Evolutionary conservation across 1,139 yeast species (phyloP), one percentile per base, ranked within the genome.

Genomic region (Ashbya aceris): DNA sequence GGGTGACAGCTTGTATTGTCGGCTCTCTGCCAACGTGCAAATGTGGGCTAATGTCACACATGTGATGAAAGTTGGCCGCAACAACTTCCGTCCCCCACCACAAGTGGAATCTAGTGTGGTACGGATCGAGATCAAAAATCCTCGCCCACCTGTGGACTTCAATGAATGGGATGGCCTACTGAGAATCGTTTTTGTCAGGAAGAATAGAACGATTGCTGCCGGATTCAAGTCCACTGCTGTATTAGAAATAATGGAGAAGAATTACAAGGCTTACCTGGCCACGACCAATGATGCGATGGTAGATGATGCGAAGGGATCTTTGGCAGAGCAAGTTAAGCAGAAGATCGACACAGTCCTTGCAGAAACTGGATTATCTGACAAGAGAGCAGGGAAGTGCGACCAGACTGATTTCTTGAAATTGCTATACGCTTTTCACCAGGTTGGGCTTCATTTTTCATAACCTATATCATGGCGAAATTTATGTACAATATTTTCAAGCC

Each of bases 31-130:
- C 29, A 93, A 91, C 58, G 97, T 91, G 0, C 98, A 91, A 60
- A 89, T 91, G 97, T 91, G 98, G 97, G 96, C 97, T 17, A 85
- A 85, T 51, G 96, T 93, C 17, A 87, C 95, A 7, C 98, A 91
- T 64, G 85, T 91, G 44, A 91, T 91, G 99, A 93, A 93, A 64
- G 98, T 91, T 33, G 97, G 98, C 28, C 82, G 79, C 60, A 93
- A 93, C 62, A 91, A 91, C 60, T 91, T 91, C 71, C 74, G 96
- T 51, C 99, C 99, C 31, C 99, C 99, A 14, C 99, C 99, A 44
- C 91, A 91, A 63, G 99, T 91, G 46, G 99, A 91, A 64, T 86
- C 96, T 0, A 82, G 95, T 33, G 98, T 91, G 39, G 97, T 91
- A 14, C 76, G 95, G 58, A 79, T 91, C 41, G 98, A 89, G 63